Conservation (phyloP, 2,329 filamentous ascomycete genomes). For the Aspergillus glaucus region DNA sequence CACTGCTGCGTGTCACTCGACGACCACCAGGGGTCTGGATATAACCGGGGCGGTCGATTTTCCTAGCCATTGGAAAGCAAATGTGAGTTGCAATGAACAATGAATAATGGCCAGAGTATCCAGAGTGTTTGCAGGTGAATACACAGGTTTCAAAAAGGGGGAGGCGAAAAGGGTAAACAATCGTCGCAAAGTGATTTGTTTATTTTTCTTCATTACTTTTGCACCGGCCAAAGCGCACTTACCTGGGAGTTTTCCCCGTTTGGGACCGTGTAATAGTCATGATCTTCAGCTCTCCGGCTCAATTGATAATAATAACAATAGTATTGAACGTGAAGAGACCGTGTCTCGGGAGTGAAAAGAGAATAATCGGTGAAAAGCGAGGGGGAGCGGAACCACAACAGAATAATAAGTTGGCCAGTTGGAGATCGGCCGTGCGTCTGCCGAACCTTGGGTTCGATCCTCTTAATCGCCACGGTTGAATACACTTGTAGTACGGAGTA, state of each 20-base stretch:
- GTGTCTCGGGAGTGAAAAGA: neutral
- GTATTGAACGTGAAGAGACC: neutral
- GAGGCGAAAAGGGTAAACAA: slow-evolving; percentile 9
- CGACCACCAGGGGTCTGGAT: slow-evolving; percentile 45
- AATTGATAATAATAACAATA: neutral
- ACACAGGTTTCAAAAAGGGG: neutral
- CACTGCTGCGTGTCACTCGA: slow-evolving; percentile 40
- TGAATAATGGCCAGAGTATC: neutral
- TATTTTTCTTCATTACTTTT: neutral
- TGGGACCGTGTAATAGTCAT: slow-evolving; percentile 48
- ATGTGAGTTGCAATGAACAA: neutral
- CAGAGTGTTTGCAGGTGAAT: neutral
- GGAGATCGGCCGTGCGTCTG: neutral
- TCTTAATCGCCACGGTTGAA: too few relatives aligned
- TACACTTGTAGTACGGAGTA: too few relatives aligned
- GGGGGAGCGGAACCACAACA: neutral
- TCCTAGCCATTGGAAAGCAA: slow-evolving; percentile 34
- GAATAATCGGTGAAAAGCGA: slow-evolving; percentile 5
- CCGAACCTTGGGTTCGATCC: too few relatives aligned
- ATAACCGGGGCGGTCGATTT: slow-evolving; percentile 46
- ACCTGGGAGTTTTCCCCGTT: slow-evolving; percentile 48
- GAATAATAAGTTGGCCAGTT: neutral
- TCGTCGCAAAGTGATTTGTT: slow-evolving; percentile 2
- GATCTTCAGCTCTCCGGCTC: slow-evolving; percentile 5
- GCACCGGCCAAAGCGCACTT: slow-evolving; percentile 20